Percentiles rank a stretch among this genome's conserved stretches.
Conservation (phyloP, 306 rosid species). For the Rosa lucieae region DNA sequence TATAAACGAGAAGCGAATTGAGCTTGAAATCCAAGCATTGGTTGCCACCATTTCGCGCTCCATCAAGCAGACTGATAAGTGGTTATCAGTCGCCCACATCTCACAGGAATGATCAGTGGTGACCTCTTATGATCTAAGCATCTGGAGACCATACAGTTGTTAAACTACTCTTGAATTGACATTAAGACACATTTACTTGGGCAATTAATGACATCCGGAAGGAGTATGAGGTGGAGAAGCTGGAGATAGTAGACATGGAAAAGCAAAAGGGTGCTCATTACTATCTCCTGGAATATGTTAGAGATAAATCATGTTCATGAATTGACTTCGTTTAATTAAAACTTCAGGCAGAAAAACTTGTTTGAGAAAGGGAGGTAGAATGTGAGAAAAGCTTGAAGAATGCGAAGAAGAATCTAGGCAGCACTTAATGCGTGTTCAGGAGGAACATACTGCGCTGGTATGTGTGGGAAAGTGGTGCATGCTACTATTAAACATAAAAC, state of each 20-base stretch:
- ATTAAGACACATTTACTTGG: slow-evolving; percentile 37
- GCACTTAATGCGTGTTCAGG: slow-evolving; percentile 54
- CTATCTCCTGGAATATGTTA: slow-evolving; percentile 16
- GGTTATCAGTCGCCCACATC: slow-evolving; percentile 73
- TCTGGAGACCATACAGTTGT: slow-evolving; percentile 13
- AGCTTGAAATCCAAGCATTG: slow-evolving; percentile 61
- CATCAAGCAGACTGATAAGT: slow-evolving; percentile 74
- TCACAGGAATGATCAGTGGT: slow-evolving; percentile 83
- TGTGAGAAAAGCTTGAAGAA: slow-evolving; percentile 56
- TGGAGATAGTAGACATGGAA: slow-evolving; percentile 61
- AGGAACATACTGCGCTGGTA: slow-evolving; percentile 71
- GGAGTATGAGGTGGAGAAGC: slow-evolving; percentile 82
- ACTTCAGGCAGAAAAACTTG: no score
- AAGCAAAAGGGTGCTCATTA: slow-evolving; percentile 68
- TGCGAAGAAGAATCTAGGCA: slow-evolving; percentile 69
- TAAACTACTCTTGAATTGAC: slow-evolving; percentile 37
- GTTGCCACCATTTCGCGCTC: slow-evolving; percentile 49
- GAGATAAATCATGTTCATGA: slow-evolving; percentile 28
- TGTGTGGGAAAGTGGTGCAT: slow-evolving; percentile 25
- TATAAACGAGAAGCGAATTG: slow-evolving; percentile 62
- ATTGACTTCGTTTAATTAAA: not conserved
- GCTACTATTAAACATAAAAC: slow-evolving; percentile 12
- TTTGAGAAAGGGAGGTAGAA: slow-evolving; percentile 36
- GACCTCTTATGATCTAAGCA: slow-evolving; percentile 26
- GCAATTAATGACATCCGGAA: slow-evolving; percentile 84